Conservation (phyloP, 1,284 basidiomycete species). For the Melampsora abietis-canadensis region DNA sequence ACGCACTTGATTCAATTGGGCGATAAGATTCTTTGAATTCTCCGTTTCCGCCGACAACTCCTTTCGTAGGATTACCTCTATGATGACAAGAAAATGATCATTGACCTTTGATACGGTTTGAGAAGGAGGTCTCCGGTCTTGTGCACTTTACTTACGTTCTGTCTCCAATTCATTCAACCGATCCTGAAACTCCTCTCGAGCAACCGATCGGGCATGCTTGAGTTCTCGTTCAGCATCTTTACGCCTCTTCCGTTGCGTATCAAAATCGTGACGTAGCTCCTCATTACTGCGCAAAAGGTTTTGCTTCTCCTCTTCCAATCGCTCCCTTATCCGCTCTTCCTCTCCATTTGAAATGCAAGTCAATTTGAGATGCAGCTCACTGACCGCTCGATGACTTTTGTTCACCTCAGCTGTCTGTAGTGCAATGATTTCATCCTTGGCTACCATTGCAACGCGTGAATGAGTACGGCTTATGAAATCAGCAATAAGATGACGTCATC, state of each 20-base stretch:
- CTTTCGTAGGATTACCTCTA: constrained; percentile 25
- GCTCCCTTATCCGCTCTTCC: constrained; percentile 22
- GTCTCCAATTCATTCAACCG: constrained; percentile 31
- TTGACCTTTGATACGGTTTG: not conserved
- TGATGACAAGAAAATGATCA: not conserved
- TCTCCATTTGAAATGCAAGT: constrained; percentile 28
- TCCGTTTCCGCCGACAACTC: constrained; percentile 30
- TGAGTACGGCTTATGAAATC: not conserved
- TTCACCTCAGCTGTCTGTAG: constrained; percentile 12
- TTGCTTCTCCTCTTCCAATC: constrained; percentile 30
- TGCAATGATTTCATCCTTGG: not conserved
- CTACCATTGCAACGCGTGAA: not conserved
- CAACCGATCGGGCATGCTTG: constrained; percentile 6
- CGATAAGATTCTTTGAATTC: constrained; percentile 35
- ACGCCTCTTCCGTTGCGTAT: constrained; percentile 23
- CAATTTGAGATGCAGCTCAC: constrained; percentile 28
- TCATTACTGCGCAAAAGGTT: constrained; percentile 4
- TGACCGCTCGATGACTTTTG: constrained; percentile 1
- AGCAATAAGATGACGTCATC: not conserved
- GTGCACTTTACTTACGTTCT: constrained; percentile 1
- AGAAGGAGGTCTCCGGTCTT: not conserved
- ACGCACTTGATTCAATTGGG: constrained; percentile 33
- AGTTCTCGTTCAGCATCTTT: constrained; percentile 29
- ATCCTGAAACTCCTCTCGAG: constrained; percentile 25
- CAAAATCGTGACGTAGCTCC: constrained; percentile 11